phyloP scores from a whole-genome alignment of 371 early-diverging fungal species.

The Gilbertella persicaria region DNA sequence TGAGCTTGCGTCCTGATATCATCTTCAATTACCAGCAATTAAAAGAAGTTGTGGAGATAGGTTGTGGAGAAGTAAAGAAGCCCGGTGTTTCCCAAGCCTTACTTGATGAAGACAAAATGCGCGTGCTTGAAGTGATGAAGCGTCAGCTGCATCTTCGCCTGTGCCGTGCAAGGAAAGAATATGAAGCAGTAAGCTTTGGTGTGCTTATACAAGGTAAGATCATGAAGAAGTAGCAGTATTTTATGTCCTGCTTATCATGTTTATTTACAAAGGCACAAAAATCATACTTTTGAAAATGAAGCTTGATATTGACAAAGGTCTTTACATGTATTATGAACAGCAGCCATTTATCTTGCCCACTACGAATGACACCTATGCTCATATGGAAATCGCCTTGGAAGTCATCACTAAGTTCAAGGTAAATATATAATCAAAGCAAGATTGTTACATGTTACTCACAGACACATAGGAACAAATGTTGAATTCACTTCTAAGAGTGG shows the following conservation, averaged over 20 bases:
- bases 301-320: constrained; percentile 17
- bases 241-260: constrained; percentile 11
- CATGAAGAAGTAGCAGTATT: constrained; percentile 8
- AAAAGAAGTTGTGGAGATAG: constrained; percentile 11
- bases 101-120: constrained; percentile 15
- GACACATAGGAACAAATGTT: constrained; percentile 10
- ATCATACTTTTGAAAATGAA: constrained; percentile 11
- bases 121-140: constrained; percentile 21
- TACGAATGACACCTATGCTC: constrained; percentile 9
- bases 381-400: constrained; percentile 11
- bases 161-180: constrained; percentile 15
- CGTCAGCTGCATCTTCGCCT: constrained; percentile 16
- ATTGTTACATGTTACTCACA: constrained; percentile 12
- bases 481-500: constrained; percentile 6
- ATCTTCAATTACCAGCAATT: constrained; percentile 14
- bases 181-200: constrained; percentile 18
- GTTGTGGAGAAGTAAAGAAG: constrained; percentile 22
- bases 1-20: constrained; percentile 14
- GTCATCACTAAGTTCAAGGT: constrained; percentile 6
- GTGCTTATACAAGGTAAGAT: constrained; percentile 16
- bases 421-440: constrained; percentile 12
- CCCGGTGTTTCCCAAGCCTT: constrained; percentile 10
- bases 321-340: constrained; percentile 19
- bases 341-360: constrained; percentile 6
- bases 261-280: constrained; percentile 21